These are phyloP conservation scores for Arxiozyma heterogenica DNA, from an alignment of 1,139 yeast species.

Conservation along the genomic window DNA sequence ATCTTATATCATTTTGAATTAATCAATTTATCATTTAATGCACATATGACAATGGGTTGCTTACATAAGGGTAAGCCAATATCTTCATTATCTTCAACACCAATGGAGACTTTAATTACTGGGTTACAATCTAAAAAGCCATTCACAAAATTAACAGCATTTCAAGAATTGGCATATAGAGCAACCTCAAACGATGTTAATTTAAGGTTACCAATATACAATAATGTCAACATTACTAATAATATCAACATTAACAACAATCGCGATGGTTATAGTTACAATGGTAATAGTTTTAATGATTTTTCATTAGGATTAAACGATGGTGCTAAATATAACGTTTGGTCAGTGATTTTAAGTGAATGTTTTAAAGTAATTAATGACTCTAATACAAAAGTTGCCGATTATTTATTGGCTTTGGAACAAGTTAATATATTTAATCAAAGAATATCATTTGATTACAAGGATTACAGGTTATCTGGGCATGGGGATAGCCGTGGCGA, in stretches of 20 bases:
- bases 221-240: slow-evolving; percentile 15
- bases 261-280: background rate
- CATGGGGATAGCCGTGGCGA: background rate
- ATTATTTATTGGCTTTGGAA: slow-evolving; percentile 22
- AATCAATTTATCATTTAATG: slow-evolving; percentile 53
- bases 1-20: slow-evolving; percentile 38
- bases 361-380: slow-evolving; percentile 44
- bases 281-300: slow-evolving; percentile 16
- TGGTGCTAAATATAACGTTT: slow-evolving; percentile 35
- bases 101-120: slow-evolving; percentile 60
- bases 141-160: slow-evolving; percentile 58
- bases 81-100: slow-evolving; percentile 60
- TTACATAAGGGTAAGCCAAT: slow-evolving; percentile 63
- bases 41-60: slow-evolving; percentile 79
- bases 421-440: slow-evolving; percentile 7
- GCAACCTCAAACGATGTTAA: slow-evolving; percentile 43
- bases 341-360: slow-evolving; percentile 54
- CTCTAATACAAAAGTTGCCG: slow-evolving; percentile 22
- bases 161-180: slow-evolving; percentile 60
- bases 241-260: background rate
- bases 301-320: slow-evolving; percentile 9
- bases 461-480: background rate
- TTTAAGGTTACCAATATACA: slow-evolving; percentile 47
- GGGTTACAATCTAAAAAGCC: slow-evolving; percentile 55
- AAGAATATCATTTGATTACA: background rate